Base-by-base conservation (phyloP, 139 green algal genomes). In the Volvox africanus region DNA sequence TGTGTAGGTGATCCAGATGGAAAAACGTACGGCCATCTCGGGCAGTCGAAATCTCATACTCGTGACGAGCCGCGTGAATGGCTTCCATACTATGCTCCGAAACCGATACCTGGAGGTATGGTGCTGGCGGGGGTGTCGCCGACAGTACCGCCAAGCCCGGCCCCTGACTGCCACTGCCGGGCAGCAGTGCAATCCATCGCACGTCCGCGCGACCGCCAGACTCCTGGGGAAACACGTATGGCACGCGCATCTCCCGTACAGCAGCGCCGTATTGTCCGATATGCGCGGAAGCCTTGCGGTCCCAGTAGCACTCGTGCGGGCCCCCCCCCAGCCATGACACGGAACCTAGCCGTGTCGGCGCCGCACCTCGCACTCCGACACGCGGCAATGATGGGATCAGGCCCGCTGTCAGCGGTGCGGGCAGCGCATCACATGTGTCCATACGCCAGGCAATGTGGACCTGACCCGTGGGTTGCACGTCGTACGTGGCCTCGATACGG, bases 261-360 rank as follows among this genome's bases (percentile, higher is more conserved):
- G 37, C 2, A 0, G 78, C 82, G 35, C 32, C 33, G 86, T 92
- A 90, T 61, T 92, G 61, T 16, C 91, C 91, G 36, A 93, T 11
- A 16, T 24, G 81, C 61, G 87, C 81, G 26, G 87, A 30, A 0
- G 80, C 82, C 91, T 98, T 96, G 37, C 98, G 93, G 91, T 99
- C 98, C 22, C 93, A 91, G 94, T 99, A 99, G 93, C 95, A 98
- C 93, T 99, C 98, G 81, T 99, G 97, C 0, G 97, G 98, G 5
- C 98, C 98, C 1, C 92, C 73, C 18, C 98, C 98, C 69, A 95
- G 96, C 96, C 97, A 99, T 19, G 78, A n/a, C 26, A 95, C 92
- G 28, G 76, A 28, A 24, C 76, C 62, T 50, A 94, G 88, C 9
- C 17, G 0, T 1, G 61, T 32, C 0, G 91, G 93, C 32, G 97